A percentile compares a stretch with the other conserved stretches of the same genome.
phyloP scores from a whole-genome alignment of 768 basidiomycete species.

The Imleria badia region DNA sequence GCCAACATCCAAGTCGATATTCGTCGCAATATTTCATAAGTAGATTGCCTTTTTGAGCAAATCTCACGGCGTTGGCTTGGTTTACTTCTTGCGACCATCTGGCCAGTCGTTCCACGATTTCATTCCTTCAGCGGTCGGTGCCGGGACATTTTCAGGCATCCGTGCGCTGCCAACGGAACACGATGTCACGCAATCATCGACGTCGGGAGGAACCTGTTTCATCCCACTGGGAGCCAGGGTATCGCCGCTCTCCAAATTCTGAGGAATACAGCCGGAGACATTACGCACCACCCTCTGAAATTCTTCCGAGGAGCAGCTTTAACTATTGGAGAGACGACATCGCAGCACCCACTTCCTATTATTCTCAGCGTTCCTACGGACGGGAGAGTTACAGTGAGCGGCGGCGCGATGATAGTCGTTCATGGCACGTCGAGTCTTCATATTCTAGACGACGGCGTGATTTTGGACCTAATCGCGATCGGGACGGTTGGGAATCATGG shows the following conservation, averaged over 20 bases:
- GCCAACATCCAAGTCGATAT: no score
- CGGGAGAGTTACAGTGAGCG: conserved; percentile 7
- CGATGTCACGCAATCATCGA: conserved; percentile 17
- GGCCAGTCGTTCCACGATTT: conserved; percentile 16
- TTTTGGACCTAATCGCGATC: conserved; percentile 4
- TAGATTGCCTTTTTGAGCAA: not conserved
- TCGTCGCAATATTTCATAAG: no score
- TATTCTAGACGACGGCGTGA: conserved; percentile 5
- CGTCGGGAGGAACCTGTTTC: conserved; percentile 11
- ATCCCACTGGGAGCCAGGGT: conserved; percentile 5
- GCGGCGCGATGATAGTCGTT: conserved; percentile 12
- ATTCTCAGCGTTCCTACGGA: conserved; percentile 7
- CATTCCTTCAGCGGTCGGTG: conserved; percentile 4
- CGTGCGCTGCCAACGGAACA: conserved; percentile 5
- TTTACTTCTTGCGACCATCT: not conserved
- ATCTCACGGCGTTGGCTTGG: no score
- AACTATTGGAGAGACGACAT: conserved; percentile 27
- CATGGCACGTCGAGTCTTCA: conserved; percentile 9
- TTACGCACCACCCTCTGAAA: conserved; percentile 6
- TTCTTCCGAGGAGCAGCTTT: conserved; percentile 6
- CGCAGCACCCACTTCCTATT: not conserved
- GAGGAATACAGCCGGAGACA: conserved; percentile 10
- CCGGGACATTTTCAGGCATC: conserved; percentile 1
- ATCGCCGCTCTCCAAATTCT: not conserved
- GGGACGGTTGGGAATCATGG: conserved; percentile 6